These are phyloP conservation scores for Termitomyces sp. DNA, from an alignment of 768 basidiomycete genomes.

Conservation along the genomic window DNA sequence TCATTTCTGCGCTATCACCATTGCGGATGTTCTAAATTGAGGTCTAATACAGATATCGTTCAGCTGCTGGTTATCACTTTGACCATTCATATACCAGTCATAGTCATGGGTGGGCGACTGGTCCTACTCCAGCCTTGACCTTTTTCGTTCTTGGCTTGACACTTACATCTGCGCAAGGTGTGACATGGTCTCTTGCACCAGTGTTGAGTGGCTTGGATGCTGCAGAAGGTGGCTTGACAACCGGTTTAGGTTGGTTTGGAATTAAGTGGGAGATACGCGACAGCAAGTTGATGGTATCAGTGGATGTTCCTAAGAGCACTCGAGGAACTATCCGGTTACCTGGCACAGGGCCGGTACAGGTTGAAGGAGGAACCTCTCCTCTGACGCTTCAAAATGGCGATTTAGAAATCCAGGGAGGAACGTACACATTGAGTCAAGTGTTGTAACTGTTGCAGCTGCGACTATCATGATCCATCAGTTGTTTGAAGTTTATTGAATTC, in stretches of 20 bases:
- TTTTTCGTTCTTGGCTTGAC: conserved; percentile 42
- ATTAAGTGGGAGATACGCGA: conserved; percentile 29
- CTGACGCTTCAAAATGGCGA: neutral
- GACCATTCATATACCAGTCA: conserved; percentile 43
- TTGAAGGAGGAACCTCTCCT: conserved; percentile 9
- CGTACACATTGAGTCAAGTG: conserved; percentile 2
- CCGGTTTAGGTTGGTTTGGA: conserved; percentile 39
- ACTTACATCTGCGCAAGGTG: conserved; percentile 34
- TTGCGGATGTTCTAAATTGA: neutral
- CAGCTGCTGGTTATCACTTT: conserved; percentile 39
- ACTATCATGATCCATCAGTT: too few relatives aligned
- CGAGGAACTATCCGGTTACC: conserved; percentile 22
- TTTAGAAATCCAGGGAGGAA: conserved; percentile 11
- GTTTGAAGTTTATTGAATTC: neutral
- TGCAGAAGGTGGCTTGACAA: conserved; percentile 42
- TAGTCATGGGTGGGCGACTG: conserved; percentile 44
- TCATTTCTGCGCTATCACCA: neutral
- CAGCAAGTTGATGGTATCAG: conserved; percentile 13
- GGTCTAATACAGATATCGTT: conserved; percentile 29
- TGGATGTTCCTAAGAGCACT: conserved; percentile 22
- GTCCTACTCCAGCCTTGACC: conserved; percentile 42
- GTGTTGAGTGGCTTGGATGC: conserved; percentile 33
- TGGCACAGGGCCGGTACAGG: conserved; percentile 16
- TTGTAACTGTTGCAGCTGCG: neutral
- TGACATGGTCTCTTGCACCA: conserved; percentile 37